Evolutionary conservation across 2,329 filamentous ascomycete species (phyloP).

Genomic region (Fusarium nodosum): DNA sequence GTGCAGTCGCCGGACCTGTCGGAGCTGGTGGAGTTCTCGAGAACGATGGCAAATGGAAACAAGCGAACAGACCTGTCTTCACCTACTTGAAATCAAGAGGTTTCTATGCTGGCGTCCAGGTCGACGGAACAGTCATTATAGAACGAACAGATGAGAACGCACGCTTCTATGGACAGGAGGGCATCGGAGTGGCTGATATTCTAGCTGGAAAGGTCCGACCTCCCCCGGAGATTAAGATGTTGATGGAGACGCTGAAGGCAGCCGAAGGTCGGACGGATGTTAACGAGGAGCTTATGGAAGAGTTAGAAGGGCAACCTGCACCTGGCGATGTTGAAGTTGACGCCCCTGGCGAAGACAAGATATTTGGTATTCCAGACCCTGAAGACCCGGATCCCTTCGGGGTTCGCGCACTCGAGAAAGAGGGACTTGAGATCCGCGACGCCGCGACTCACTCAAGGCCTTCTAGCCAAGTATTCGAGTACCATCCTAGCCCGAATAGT

Average conservation of each 20-base stretch:
- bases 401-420: constrained; percentile 54
- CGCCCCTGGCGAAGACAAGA: constrained; percentile 41
- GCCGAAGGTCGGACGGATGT: constrained; percentile 54
- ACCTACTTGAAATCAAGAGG: constrained; percentile 88
- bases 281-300: constrained; percentile 52
- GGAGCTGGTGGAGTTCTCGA: constrained; percentile 81
- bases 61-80: constrained; percentile 67
- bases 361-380: constrained; percentile 56
- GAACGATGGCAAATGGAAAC: constrained; percentile 60
- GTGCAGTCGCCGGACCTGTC: constrained; percentile 76
- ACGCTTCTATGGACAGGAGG: constrained; percentile 80
- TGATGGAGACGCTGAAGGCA: constrained; percentile 55
- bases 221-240: constrained; percentile 46
- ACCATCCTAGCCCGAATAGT: constrained; percentile 54
- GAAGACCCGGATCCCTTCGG: constrained; percentile 58
- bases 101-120: constrained; percentile 86
- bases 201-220: constrained; percentile 59
- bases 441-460: constrained; percentile 54
- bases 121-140: constrained; percentile 88
- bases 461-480: constrained; percentile 55
- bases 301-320: constrained; percentile 53
- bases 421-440: constrained; percentile 56
- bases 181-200: constrained; percentile 60
- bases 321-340: constrained; percentile 56
- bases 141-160: constrained; percentile 88